A percentile compares a stretch with the other conserved stretches of the same genome.
These are phyloP conservation scores for Tetracladium marchalianum DNA, from an alignment of 495 filamentous ascomycete genomes.

Conservation along the genomic window DNA sequence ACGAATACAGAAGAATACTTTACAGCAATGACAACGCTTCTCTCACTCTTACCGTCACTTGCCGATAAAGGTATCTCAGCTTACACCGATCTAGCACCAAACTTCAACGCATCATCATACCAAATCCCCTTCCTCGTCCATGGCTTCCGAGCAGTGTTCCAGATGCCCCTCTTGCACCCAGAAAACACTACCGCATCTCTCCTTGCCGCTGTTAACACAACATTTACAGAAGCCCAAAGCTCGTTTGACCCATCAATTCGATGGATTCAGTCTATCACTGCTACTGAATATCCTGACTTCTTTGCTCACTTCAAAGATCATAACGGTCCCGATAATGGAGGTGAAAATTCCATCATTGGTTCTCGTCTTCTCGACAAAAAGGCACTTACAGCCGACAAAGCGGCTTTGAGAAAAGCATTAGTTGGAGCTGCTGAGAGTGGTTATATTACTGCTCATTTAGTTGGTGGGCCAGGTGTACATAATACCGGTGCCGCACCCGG, in stretches of 20 bases:
- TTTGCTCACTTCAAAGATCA: conserved; percentile 34
- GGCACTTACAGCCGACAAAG: conserved; percentile 21
- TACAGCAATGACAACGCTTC: conserved; percentile 18
- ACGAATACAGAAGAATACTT: neutral
- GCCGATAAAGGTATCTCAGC: conserved; percentile 27
- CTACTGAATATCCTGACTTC: conserved; percentile 32
- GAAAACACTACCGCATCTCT: conserved; percentile 9
- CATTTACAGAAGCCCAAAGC: conserved; percentile 32
- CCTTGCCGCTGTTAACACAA: conserved; percentile 1
- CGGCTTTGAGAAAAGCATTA: conserved; percentile 18
- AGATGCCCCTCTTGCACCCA: conserved; percentile 9
- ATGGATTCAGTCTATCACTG: conserved; percentile 37
- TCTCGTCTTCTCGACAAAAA: conserved; percentile 29
- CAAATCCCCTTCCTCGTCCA: conserved; percentile 11
- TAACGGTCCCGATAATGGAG: conserved; percentile 23
- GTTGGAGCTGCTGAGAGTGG: conserved; percentile 24
- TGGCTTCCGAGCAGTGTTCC: conserved; percentile 24
- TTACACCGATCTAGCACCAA: conserved; percentile 28
- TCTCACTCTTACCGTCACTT: conserved; percentile 27
- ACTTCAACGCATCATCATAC: conserved; percentile 13
- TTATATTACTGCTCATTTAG: conserved; percentile 30
- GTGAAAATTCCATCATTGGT: conserved; percentile 30
- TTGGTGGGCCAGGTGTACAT: conserved; percentile 28
- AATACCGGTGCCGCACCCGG: conserved; percentile 22
- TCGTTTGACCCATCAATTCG: conserved; percentile 27